Evolutionary conservation across 2,329 filamentous ascomycete genomes (phyloP).

Genomic region (Fusarium sp.): DNA sequence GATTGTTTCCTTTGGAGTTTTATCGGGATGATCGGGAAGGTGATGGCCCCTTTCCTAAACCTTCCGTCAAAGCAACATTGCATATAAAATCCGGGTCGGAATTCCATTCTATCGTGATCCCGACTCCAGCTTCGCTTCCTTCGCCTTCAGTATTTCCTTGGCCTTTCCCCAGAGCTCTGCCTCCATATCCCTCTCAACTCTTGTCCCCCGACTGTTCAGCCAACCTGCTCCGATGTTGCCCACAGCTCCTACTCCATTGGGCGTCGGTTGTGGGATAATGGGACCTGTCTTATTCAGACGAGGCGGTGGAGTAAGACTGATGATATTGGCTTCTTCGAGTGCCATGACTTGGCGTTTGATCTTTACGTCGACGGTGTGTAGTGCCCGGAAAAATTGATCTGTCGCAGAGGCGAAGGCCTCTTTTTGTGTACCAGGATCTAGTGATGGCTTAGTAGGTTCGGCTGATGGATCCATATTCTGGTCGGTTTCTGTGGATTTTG

Average conservation of each 20-base stretch:
- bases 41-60: background rate
- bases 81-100: background rate
- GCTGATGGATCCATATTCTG: conserved; percentile 15
- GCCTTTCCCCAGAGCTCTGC: conserved; percentile 75
- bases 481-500: conserved; percentile 16
- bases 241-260: conserved; percentile 65
- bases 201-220: conserved; percentile 86
- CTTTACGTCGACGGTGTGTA: conserved; percentile 79
- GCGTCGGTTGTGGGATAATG: conserved; percentile 58
- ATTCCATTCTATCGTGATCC: background rate
- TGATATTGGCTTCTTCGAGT: conserved; percentile 82
- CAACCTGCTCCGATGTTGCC: conserved; percentile 83
- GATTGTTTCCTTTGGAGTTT: too few species aligned
- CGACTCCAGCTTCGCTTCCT: conserved; percentile 33
- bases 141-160: conserved; percentile 50
- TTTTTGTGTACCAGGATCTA: conserved; percentile 61
- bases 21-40: too few species aligned
- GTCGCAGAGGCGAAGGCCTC: conserved; percentile 67
- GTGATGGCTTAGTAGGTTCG: conserved; percentile 38
- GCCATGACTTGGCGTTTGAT: conserved; percentile 76
- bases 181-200: conserved; percentile 85
- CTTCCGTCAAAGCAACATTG: background rate
- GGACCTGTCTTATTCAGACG: conserved; percentile 49
- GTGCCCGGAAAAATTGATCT: conserved; percentile 74
- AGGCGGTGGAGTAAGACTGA: conserved; percentile 58